A percentile compares a stretch with the other conserved stretches of the same genome.
Conservation (phyloP, 768 basidiomycete genomes). For the Steccherinum ochraceum region DNA sequence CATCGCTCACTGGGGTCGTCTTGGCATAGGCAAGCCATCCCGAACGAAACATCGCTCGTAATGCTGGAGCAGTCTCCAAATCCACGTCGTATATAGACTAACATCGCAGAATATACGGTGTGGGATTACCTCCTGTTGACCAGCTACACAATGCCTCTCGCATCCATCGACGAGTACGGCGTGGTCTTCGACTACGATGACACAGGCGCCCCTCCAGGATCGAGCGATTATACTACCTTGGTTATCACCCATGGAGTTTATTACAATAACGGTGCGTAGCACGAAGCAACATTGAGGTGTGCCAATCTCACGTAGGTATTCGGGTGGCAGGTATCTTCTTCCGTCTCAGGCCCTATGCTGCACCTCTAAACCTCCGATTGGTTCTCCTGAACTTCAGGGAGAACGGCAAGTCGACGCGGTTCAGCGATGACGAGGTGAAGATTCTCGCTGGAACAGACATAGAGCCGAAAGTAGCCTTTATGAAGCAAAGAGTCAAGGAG, state of each 20-base stretch:
- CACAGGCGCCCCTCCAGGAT: conserved; percentile 11
- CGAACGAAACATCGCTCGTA: too few relatives aligned
- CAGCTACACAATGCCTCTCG: conserved; percentile 13
- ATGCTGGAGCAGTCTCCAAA: too few relatives aligned
- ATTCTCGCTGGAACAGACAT: background rate
- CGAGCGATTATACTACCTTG: conserved; percentile 12
- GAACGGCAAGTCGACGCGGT: background rate
- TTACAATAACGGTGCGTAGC: conserved; percentile 14
- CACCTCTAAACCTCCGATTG: conserved; percentile 15
- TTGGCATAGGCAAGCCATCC: too few relatives aligned
- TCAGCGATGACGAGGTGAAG: background rate
- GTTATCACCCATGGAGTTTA: conserved; percentile 15
- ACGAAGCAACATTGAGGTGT: too few relatives aligned
- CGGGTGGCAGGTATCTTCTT: conserved; percentile 19
- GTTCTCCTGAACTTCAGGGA: conserved; percentile 14
- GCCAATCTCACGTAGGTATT: too few relatives aligned
- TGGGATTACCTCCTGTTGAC: too few relatives aligned
- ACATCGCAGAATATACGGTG: too few relatives aligned
- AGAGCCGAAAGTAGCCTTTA: background rate
- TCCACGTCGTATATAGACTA: too few relatives aligned
- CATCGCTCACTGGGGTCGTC: too few relatives aligned
- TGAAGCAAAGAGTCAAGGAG: background rate
- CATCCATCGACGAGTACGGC: conserved; percentile 9
- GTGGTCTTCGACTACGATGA: conserved; percentile 14
- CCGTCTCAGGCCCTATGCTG: conserved; percentile 16